Evolutionary conservation across 192 early-diverging fungal genomes (phyloP).

Genomic region (Coemansia erecta): DNA sequence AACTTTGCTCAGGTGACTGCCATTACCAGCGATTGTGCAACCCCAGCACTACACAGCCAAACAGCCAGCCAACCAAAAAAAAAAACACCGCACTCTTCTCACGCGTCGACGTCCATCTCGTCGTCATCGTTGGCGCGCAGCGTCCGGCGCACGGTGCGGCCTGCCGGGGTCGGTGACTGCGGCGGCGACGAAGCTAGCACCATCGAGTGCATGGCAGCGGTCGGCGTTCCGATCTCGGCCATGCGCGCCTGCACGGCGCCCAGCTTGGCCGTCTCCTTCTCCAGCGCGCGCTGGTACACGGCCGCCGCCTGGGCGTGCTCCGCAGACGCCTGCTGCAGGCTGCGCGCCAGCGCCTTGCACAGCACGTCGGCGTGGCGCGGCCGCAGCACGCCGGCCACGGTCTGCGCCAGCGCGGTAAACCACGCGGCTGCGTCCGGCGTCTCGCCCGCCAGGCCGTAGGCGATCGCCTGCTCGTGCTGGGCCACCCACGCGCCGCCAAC

Average conservation of each 20-base stretch:
- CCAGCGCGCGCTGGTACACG: slow-evolving; percentile 38
- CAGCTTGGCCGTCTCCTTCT: slow-evolving; percentile 38
- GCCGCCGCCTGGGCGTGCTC: slow-evolving; percentile 18
- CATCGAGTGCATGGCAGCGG: not conserved
- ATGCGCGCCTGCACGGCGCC: slow-evolving; percentile 43
- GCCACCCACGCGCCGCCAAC: slow-evolving; percentile 37
- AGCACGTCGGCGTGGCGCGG: slow-evolving; percentile 47
- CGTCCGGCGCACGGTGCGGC: not conserved
- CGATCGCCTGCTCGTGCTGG: slow-evolving; percentile 24
- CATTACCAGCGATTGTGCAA: too few relatives aligned
- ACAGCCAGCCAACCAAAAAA: not conserved
- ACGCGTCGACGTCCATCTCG: slow-evolving; percentile 14
- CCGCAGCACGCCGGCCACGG: slow-evolving; percentile 36
- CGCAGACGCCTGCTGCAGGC: slow-evolving; percentile 3
- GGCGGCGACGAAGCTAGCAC: slow-evolving; percentile 8
- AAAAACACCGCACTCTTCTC: not conserved
- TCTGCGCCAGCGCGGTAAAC: slow-evolving; percentile 48
- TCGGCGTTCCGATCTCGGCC: slow-evolving; percentile 16
- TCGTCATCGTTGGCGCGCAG: not conserved
- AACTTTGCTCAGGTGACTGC: too few relatives aligned
- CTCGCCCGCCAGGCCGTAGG: slow-evolving; percentile 11
- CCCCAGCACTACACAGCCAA: too few relatives aligned
- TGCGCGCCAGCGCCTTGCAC: slow-evolving; percentile 6
- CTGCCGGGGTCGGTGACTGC: not conserved
- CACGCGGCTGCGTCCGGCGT: slow-evolving; percentile 7